Evolutionary conservation across 805 yeast genomes (phyloP), one percentile per base, ranked within the genome.

Genomic region (Saccharomycopsis vini): DNA sequence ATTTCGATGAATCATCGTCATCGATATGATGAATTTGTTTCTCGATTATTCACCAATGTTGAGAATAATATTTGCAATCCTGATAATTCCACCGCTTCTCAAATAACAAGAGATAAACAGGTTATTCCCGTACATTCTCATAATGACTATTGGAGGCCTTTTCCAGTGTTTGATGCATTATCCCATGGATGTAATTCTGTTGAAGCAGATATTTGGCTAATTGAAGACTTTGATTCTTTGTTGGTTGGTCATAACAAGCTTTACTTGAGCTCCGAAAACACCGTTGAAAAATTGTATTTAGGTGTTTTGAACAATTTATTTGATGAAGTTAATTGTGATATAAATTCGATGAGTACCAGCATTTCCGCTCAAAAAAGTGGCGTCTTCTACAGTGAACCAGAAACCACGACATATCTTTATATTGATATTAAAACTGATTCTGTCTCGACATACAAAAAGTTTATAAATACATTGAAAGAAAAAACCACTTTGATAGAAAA

Each of bases 171-270:
- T 41, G 80, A 78, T 47, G 86, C 85, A 0, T 56, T 69, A 10
- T 52, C 56, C 3, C 49, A 55, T 19, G 88, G 86, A 2, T 67
- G 73, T 30, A 64, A 66, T 35, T 73, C 81, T 39, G 66, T 79
- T 1, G 88, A 80, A 58, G 79, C 80, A n/a, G 88, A 80, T 53
- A 68, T 77, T 15, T 79, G 81, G 82, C 59, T 60, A 37, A 53
- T 57, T 4, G 45, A 36, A 62, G 30, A 65, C 28, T 5, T 10
- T 19, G 36, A 29, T 19, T 12, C 13, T 6, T 37, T 38, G 12
- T 31, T 44, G 20, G 49, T 47, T 10, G 50, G 50, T 15, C 50
- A 47, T 26, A 44, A 45, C 20, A 62, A 64, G 44, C 32, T 24
- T 5, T 47, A 31, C 26, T 34, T 40, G 30, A 5, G 16, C 4